These are phyloP conservation scores for Wickerhamomyces ciferrii DNA, from an alignment of 805 yeast genomes.

Conservation along the genomic window DNA sequence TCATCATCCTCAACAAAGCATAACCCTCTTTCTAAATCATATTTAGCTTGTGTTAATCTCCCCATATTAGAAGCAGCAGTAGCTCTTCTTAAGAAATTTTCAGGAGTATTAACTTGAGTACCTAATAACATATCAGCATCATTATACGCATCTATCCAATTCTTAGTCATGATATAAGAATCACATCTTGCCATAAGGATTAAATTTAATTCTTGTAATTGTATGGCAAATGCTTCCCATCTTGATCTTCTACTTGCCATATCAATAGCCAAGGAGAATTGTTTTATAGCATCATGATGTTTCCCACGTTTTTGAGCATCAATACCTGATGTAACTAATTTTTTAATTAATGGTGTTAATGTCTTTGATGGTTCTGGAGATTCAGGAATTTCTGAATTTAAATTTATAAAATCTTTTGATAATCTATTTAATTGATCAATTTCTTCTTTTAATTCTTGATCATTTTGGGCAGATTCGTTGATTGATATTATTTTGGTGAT, in stretches of 20 bases:
- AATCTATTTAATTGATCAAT: slow-evolving; percentile 29
- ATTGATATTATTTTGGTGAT: background rate
- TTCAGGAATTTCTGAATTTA: slow-evolving; percentile 44
- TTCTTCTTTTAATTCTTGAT: slow-evolving; percentile 16
- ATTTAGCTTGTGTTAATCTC: slow-evolving; percentile 54
- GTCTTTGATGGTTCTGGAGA: slow-evolving; percentile 50
- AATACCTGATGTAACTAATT: slow-evolving; percentile 61
- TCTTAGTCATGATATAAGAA: slow-evolving; percentile 50
- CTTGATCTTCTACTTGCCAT: slow-evolving; percentile 64
- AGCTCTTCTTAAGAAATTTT: slow-evolving; percentile 68
- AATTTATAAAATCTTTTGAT: slow-evolving; percentile 25
- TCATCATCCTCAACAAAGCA: slow-evolving; percentile 52
- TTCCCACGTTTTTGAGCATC: slow-evolving; percentile 49
- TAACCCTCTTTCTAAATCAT: slow-evolving; percentile 69
- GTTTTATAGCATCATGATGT: slow-evolving; percentile 56
- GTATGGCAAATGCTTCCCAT: slow-evolving; percentile 70
- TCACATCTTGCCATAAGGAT: slow-evolving; percentile 70
- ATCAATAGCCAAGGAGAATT: slow-evolving; percentile 60
- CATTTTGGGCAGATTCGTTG: background rate
- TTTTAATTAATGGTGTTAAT: slow-evolving; percentile 52
- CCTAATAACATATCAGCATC: slow-evolving; percentile 49
- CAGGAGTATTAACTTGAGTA: slow-evolving; percentile 40
- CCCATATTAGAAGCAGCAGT: slow-evolving; percentile 59
- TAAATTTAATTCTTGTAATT: slow-evolving; percentile 61
- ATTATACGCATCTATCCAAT: slow-evolving; percentile 54